phyloP scores from a whole-genome alignment of 1,284 basidiomycete species.

The Erythrobasidium hasegawianum region DNA sequence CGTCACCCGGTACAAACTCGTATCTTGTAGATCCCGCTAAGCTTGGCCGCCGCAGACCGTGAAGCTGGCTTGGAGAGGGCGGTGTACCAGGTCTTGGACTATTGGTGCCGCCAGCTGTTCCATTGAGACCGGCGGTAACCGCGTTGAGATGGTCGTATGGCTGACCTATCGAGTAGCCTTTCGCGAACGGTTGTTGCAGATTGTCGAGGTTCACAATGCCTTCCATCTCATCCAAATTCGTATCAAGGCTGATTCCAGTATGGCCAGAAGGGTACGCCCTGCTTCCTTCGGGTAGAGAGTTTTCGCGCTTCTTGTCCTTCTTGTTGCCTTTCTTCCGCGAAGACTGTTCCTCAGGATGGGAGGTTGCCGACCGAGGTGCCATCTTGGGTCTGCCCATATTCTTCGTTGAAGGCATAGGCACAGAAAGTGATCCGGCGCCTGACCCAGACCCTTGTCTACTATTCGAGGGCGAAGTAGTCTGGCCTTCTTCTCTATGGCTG shows the following conservation, averaged over 20 bases:
- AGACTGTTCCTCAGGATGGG: constrained; percentile 6
- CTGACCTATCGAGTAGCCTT: constrained; percentile 20
- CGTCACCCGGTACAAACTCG: constrained; percentile 19
- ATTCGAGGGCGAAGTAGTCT: neutral
- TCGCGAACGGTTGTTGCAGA: constrained; percentile 5
- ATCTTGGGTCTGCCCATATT: constrained; percentile 1
- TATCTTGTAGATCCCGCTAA: constrained; percentile 9
- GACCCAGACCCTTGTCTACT: constrained; percentile 1
- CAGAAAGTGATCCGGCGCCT: neutral
- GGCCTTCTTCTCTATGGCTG: constrained; percentile 3
- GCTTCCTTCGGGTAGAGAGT: neutral
- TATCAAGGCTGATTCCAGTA: constrained; percentile 59
- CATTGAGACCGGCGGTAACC: constrained; percentile 7
- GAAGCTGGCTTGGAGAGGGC: constrained; percentile 29
- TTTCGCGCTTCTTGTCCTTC: constrained; percentile 32
- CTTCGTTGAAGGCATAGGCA: neutral
- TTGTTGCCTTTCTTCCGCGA: constrained; percentile 10
- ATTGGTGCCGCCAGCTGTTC: neutral
- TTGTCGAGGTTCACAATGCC: constrained; percentile 64
- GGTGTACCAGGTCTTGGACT: constrained; percentile 12
- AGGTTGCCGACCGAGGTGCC: constrained; percentile 9
- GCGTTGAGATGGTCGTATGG: constrained; percentile 33
- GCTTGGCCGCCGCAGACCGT: constrained; percentile 5
- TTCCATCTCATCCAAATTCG: constrained; percentile 73
- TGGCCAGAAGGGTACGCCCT: neutral